Evolutionary conservation across 106 monocot genomes (phyloP).

Genomic region (Triglochin maritima): DNA sequence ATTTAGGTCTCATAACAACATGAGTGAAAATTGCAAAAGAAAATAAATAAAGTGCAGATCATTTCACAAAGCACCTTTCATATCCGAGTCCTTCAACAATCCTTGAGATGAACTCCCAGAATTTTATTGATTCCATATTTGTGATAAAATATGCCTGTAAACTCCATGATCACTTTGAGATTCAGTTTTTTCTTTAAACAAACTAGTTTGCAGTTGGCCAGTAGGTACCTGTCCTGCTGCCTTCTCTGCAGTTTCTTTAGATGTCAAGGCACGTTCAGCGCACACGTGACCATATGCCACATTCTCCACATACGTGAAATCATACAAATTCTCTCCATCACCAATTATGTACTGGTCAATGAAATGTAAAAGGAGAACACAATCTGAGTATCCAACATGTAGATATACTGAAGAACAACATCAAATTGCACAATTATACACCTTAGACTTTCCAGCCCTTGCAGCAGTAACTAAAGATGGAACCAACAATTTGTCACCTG

Average conservation of each 20-base stretch:
- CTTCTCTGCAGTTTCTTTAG: conserved; percentile 35
- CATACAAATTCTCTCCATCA: conserved; percentile 84
- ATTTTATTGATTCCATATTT: conserved; percentile 90
- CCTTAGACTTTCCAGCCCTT: conserved; percentile 89
- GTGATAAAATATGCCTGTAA: conserved; percentile 92
- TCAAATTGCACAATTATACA: conserved; percentile 1
- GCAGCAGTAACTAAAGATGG: conserved; percentile 83
- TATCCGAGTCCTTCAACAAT: conserved; percentile 94
- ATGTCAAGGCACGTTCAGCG: conserved; percentile 83
- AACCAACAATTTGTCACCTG: conserved; percentile 84
- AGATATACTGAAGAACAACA: neutral
- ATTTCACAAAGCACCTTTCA: conserved; percentile 43
- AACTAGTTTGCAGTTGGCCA: conserved; percentile 1
- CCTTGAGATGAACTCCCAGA: conserved; percentile 91
- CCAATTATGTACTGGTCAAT: conserved; percentile 71
- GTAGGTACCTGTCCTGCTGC: conserved; percentile 54
- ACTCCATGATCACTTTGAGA: neutral
- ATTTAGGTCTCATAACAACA: too few relatives aligned
- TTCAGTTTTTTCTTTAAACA: neutral
- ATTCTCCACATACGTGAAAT: conserved; percentile 99
- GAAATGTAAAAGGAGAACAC: neutral
- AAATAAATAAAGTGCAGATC: too few relatives aligned
- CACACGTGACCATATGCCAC: conserved; percentile 95
- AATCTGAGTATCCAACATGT: neutral
- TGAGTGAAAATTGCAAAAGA: too few relatives aligned